phyloP scores from a whole-genome alignment of 2,329 filamentous ascomycete species.

The Drechmeria coniospora region DNA sequence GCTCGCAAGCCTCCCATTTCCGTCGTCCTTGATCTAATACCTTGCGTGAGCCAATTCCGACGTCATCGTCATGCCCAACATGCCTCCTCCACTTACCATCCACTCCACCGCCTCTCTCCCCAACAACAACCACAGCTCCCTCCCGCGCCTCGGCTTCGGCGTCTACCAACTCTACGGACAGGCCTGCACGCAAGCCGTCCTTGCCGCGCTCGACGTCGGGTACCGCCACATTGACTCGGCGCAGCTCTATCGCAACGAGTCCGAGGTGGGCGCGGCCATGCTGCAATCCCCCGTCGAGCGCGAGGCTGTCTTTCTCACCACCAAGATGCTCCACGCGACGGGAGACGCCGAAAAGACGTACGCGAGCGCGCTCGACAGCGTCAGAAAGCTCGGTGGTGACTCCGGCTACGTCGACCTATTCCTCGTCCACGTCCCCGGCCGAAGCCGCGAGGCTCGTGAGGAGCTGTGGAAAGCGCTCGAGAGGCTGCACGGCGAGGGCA shows the following conservation, averaged over 20 bases:
- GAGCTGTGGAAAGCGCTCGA: constrained; percentile 53
- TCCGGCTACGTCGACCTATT: constrained; percentile 57
- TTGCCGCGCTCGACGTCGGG: constrained; percentile 38
- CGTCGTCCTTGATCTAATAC: too few species aligned
- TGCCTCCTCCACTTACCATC: constrained; percentile 4
- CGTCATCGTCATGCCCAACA: not conserved
- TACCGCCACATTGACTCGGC: constrained; percentile 55
- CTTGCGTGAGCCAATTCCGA: too few species aligned
- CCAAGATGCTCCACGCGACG: constrained; percentile 41
- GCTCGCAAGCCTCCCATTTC: not conserved
- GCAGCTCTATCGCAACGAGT: constrained; percentile 49
- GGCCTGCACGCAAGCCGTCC: constrained; percentile 41
- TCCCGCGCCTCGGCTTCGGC: constrained; percentile 56
- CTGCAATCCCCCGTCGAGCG: constrained; percentile 37
- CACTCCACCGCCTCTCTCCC: constrained; percentile 9
- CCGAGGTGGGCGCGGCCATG: constrained; percentile 50
- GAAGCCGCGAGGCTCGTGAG: constrained; percentile 37
- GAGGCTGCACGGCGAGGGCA: constrained; percentile 41
- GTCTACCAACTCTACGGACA: constrained; percentile 46
- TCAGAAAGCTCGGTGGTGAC: constrained; percentile 40
- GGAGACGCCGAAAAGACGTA: constrained; percentile 41
- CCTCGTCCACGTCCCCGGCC: constrained; percentile 49
- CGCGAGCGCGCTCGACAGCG: constrained; percentile 41
- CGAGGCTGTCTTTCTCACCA: constrained; percentile 51
- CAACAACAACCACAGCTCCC: constrained; percentile 13